Evolutionary conservation across 306 rosid species (phyloP).

Genomic region (Citrullus amarus): DNA sequence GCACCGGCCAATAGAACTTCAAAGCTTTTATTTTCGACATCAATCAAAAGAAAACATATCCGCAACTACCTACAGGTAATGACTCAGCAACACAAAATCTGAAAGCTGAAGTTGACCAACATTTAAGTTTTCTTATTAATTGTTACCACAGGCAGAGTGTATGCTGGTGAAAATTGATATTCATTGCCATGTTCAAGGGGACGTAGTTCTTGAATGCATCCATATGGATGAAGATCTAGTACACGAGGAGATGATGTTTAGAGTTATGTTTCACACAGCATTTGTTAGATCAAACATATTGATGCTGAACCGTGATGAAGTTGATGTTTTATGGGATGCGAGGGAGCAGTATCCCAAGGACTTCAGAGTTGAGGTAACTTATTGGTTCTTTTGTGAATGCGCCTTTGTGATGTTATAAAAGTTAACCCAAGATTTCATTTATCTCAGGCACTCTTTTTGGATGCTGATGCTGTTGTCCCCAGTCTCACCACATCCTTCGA

Average conservation of each 20-base stretch:
- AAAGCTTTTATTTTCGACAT: slow-evolving; percentile 76
- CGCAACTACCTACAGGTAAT: slow-evolving; percentile 79
- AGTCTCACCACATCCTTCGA: slow-evolving; percentile 48
- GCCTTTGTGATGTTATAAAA: slow-evolving; percentile 32
- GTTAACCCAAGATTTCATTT: slow-evolving; percentile 53
- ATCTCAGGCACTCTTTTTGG: slow-evolving; percentile 91
- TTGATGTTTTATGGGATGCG: slow-evolving; percentile 85
- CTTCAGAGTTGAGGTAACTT: slow-evolving; percentile 85
- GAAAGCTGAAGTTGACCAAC: slow-evolving; percentile 10
- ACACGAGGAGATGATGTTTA: slow-evolving; percentile 71
- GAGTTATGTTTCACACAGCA: slow-evolving; percentile 89
- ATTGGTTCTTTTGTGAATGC: slow-evolving; percentile 23
- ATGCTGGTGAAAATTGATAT: slow-evolving; percentile 78
- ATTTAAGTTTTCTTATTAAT: slow-evolving; percentile 27
- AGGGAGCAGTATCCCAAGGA: slow-evolving; percentile 82
- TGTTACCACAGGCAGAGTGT: slow-evolving; percentile 88
- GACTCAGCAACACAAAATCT: slow-evolving; percentile 21
- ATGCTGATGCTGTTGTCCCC: slow-evolving; percentile 84
- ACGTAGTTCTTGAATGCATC: slow-evolving; percentile 84
- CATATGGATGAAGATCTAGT: slow-evolving; percentile 64
- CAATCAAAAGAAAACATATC: slow-evolving; percentile 39
- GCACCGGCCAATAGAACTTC: slow-evolving; percentile 67
- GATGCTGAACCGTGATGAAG: slow-evolving; percentile 70
- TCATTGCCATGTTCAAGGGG: slow-evolving; percentile 88
- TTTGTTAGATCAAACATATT: slow-evolving; percentile 78